Base-by-base conservation (phyloP, 2,329 filamentous ascomycete species). In the Fusarium sp. region DNA sequence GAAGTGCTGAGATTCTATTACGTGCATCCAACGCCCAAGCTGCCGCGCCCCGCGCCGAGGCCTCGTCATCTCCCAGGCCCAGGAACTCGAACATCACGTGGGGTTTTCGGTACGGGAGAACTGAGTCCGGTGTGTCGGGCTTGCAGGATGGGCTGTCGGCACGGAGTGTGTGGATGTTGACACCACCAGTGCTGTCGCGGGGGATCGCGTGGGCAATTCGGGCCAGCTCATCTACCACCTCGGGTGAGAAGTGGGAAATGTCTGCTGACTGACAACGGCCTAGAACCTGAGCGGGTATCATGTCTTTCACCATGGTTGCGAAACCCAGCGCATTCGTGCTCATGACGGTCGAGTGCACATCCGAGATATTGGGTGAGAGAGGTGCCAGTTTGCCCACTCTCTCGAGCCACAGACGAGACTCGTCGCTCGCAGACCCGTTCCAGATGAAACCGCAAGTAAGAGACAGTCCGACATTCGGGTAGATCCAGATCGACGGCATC, bases 61-160 rank as follows among this genome's bases (percentile, higher is more conserved):
- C 43, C 25, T 60, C 62, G 11, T 68, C 54, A 30, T 59, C 41
- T 8, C 66, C 62, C 1, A 65, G 2, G 11, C 66, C 66, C 10
- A 68, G 43, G 9, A 65, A n/a, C 54, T 68, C 66, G 11, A 68
- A 14, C 62, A 68, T 66, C 13, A 65, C 23, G 62, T 68, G 66
- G 32, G 66, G 61, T 27, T 56, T 64, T 8, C 61, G 61, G 37
- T 68, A 65, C 5, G 66, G 66, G 0, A 59, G n/a, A 11, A 68
- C 66, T 6, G 66, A 68, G 30, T 68, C 66, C 13, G 66, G 66
- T 2, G 54, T 45, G n/a, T 54, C 11, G 9, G 43, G n/a, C 5
- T 27, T n/a, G 20, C 61, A 68, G 2, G 66, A 68, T 43, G 66
- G 66, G 23, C 66, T 60, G 30, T 66, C 66, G 16, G 27, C 30